Conservation (phyloP, 805 yeast genomes). For the Starmerella scarabaei region DNA sequence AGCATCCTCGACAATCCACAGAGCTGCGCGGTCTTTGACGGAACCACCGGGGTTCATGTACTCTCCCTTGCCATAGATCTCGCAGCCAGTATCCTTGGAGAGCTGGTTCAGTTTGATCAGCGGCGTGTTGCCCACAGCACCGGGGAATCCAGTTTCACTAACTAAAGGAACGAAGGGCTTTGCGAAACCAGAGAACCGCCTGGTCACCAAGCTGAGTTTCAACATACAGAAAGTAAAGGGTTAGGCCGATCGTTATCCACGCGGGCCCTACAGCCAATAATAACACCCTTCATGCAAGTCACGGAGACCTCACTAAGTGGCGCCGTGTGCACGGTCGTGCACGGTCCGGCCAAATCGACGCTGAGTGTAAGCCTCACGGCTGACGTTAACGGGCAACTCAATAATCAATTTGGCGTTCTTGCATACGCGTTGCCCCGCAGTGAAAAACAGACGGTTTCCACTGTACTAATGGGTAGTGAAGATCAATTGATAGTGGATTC, state of each 20-base stretch:
- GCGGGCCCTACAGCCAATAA: no score
- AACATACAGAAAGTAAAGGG: no score
- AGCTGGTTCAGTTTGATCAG: slow-evolving; percentile 47
- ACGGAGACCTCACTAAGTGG: slow-evolving; percentile 11
- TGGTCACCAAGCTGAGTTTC: neutral
- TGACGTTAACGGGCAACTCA: neutral
- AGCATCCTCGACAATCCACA: slow-evolving; percentile 64
- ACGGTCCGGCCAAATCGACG: slow-evolving; percentile 12
- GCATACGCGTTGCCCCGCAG: slow-evolving; percentile 20
- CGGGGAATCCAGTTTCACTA: slow-evolving; percentile 55
- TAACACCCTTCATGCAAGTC: slow-evolving; percentile 10
- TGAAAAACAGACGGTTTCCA: slow-evolving; percentile 1
- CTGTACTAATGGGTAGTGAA: slow-evolving; percentile 11
- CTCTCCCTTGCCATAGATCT: slow-evolving; percentile 82
- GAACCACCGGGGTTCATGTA: slow-evolving; percentile 91
- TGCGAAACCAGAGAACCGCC: slow-evolving; percentile 3
- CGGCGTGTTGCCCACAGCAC: slow-evolving; percentile 91
- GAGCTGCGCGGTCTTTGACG: slow-evolving; percentile 82
- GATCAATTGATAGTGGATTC: slow-evolving; percentile 12
- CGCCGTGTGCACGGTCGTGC: slow-evolving; percentile 12
- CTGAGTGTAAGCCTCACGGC: slow-evolving; percentile 13
- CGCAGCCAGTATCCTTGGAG: slow-evolving; percentile 49
- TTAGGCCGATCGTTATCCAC: no score
- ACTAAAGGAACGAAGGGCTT: slow-evolving; percentile 51
- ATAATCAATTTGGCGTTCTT: slow-evolving; percentile 16